Conservation (phyloP, 352 stramenopile species). For the Thalassiosira exigua region DNA sequence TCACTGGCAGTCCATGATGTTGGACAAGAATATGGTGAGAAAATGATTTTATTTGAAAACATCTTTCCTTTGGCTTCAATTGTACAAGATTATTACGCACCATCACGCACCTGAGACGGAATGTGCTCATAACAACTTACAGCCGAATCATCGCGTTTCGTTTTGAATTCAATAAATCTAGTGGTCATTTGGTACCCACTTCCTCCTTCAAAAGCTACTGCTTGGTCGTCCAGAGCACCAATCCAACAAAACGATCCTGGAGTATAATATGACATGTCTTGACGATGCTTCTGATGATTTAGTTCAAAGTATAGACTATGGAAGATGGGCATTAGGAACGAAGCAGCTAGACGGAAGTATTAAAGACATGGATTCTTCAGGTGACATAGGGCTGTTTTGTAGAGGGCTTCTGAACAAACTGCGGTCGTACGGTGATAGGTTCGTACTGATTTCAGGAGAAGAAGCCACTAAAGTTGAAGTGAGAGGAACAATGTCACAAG, state of each 20-base stretch:
- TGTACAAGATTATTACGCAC: neutral
- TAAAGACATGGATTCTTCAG: constrained; percentile 23
- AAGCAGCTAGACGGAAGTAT: constrained; percentile 38
- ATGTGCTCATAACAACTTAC: too few species aligned
- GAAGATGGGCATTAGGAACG: constrained; percentile 37
- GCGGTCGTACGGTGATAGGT: constrained; percentile 17
- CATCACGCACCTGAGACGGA: too few species aligned
- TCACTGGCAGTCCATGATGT: constrained; percentile 22
- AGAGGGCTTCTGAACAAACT: constrained; percentile 25
- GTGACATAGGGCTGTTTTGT: constrained; percentile 47
- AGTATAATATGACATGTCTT: constrained; percentile 56
- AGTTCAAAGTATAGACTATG: constrained; percentile 54
- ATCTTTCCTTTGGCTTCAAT: neutral
- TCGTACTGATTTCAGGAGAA: constrained; percentile 30
- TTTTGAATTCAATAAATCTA: constrained; percentile 14
- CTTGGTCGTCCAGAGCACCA: constrained; percentile 26
- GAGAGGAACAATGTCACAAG: constrained; percentile 9
- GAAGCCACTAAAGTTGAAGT: constrained; percentile 19
- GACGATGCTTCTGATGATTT: constrained; percentile 48
- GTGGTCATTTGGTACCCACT: constrained; percentile 48
- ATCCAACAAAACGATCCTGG: constrained; percentile 46
- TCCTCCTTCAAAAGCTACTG: constrained; percentile 46
- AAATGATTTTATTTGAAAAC: too few species aligned
- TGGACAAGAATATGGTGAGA: constrained; percentile 32
- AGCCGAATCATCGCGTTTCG: constrained; percentile 5